Conservation (phyloP, 1,284 basidiomycete genomes). For the Hemileia vastatrix region DNA sequence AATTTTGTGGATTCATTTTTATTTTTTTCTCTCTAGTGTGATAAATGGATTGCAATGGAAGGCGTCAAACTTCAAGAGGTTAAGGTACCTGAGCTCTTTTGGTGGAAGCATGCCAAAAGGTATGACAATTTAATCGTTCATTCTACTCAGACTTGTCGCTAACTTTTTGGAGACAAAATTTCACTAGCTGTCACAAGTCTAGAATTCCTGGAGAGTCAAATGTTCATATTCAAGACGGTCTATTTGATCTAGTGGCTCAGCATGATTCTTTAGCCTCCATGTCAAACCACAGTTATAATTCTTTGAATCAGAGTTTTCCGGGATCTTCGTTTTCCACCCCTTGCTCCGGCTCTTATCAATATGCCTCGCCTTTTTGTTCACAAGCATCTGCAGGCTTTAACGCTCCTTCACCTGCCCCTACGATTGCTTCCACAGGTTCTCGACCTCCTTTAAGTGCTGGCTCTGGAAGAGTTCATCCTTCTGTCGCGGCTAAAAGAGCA, state of each 20-base stretch:
- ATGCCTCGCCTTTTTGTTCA: neutral
- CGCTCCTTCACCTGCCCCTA: slow-evolving; percentile 16
- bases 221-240: slow-evolving; percentile 20
- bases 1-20: neutral
- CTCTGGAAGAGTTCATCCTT: slow-evolving; percentile 16
- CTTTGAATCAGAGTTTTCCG: neutral
- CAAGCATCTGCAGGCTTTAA: neutral
- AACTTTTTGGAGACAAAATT: too few relatives aligned
- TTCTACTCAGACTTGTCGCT: neutral
- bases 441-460: slow-evolving; percentile 3
- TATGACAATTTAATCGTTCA: neutral
- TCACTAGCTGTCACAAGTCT: slow-evolving; percentile 23
- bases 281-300: neutral
- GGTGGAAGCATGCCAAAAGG: slow-evolving; percentile 20
- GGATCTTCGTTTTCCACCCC: slow-evolving; percentile 22
- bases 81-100: slow-evolving; percentile 50
- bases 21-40: slow-evolving; percentile 46
- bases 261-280: neutral
- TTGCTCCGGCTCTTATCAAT: neutral
- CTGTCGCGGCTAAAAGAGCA: slow-evolving; percentile 21
- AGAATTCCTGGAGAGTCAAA: slow-evolving; percentile 17
- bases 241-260: slow-evolving; percentile 16
- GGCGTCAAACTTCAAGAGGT: slow-evolving; percentile 60
- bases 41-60: slow-evolving; percentile 60
- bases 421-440: slow-evolving; percentile 12